Base-by-base conservation (phyloP, 345 rosid species). In the Moricandia moricandioides region DNA sequence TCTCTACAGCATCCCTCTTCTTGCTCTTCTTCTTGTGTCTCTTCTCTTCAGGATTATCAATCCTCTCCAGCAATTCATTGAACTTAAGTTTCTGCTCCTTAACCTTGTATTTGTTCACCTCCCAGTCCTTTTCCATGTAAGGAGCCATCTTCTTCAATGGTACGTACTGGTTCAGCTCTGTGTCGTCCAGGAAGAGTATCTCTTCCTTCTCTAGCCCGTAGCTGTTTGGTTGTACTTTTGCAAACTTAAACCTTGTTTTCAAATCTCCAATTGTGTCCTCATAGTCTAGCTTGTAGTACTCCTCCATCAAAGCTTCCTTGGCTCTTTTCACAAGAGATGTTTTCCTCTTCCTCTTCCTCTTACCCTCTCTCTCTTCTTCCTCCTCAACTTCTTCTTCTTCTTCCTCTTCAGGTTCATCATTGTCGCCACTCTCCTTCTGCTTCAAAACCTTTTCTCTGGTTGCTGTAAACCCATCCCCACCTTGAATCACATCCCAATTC, bases 221-320 rank as follows among this genome's bases (percentile, higher is more conserved):
- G 65, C 65, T 85, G 76, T 90, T 91, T 7, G 92, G 93, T 34
- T 86, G 64, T 24, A 84, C 87, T 84, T 88, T 88, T 0, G 91
- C 86, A 80, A 91, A 91, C 82, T 86, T 90, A 33, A 94, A 94
- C 90, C 97, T 90, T 16, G 97, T 94, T 76, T 87, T 91, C 84
- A 91, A 73, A 75, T 88, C 91, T 73, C 91, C 97, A 47, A 91
- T 81, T 40, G 95, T 88, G 79, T 77, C 98, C 84, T 94, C 98
- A 54, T 91, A 91, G 72, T 94, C 98, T 84, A 94, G 81, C 74
- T 90, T 88, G 77, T 91, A 94, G 58, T 87, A 88, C 77, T 94
- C 97, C 51, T 94, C 97, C 91, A 90, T 58, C 91, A 88, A 77
- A 35, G 88, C 91, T 78, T 90, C 91, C 67, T 83, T 82, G 6